These are phyloP conservation scores for Pestalotiopsis sp. DNA, from an alignment of 2,329 filamentous ascomycete species.

Conservation along the genomic window DNA sequence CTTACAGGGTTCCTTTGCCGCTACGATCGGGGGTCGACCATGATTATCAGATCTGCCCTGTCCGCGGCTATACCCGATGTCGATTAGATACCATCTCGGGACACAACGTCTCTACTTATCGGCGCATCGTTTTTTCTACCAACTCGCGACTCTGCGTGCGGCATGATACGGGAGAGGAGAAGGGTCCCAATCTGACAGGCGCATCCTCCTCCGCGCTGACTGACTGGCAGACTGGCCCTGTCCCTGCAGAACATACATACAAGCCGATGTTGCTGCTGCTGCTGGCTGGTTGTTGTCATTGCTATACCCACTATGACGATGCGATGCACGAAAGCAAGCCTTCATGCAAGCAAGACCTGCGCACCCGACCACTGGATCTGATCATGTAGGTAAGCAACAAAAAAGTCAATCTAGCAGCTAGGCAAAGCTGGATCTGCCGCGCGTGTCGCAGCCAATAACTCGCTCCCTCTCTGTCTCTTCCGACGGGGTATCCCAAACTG, in stretches of 20 bases:
- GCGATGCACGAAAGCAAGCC: background rate
- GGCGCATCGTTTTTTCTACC: too few relatives aligned
- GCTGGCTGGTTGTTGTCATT: background rate
- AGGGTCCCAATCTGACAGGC: background rate
- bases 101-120: background rate
- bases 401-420: background rate
- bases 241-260: background rate
- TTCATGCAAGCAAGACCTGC: background rate
- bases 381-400: background rate
- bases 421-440: background rate
- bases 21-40: slow-evolving; percentile 3
- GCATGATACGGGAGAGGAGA: background rate
- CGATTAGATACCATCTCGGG: slow-evolving; percentile 8
- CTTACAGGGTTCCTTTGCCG: background rate
- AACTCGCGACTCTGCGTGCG: too few relatives aligned
- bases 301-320: background rate
- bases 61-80: slow-evolving; percentile 11
- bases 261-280: background rate
- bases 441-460: background rate
- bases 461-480: background rate
- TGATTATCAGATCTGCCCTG: slow-evolving; percentile 13
- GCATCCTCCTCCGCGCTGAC: too few relatives aligned
- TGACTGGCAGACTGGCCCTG: background rate
- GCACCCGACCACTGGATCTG: background rate
- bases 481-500: background rate